phyloP scores from a whole-genome alignment of 345 rosid genomes.

The Mangifera indica region DNA sequence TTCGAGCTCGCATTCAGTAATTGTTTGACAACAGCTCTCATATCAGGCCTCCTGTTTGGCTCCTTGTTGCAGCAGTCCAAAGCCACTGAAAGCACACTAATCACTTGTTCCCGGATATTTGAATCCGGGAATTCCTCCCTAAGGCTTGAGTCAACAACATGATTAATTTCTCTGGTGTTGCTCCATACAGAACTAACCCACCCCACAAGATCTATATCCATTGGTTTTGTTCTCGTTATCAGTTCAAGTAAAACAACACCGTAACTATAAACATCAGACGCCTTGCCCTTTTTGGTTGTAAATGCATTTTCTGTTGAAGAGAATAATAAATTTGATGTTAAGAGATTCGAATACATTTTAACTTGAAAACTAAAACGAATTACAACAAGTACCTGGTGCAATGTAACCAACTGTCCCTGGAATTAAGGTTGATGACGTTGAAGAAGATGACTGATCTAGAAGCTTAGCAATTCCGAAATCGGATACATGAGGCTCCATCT shows the following conservation, averaged over 20 bases:
- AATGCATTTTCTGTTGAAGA: constrained; percentile 59
- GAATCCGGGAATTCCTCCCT: constrained; percentile 50
- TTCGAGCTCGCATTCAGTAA: constrained; percentile 26
- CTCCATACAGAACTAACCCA: constrained; percentile 53
- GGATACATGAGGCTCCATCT: constrained; percentile 76
- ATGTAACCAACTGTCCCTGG: constrained; percentile 77
- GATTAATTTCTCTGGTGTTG: constrained; percentile 30
- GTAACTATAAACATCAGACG: constrained; percentile 65
- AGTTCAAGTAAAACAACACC: constrained; percentile 76
- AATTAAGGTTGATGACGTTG: constrained; percentile 38
- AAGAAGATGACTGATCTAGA: constrained; percentile 48
- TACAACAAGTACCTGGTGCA: constrained; percentile 61
- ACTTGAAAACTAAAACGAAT: background rate
- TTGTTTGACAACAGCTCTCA: constrained; percentile 67
- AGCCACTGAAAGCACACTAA: constrained; percentile 45
- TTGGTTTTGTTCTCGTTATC: constrained; percentile 48
- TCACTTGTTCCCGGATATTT: constrained; percentile 49
- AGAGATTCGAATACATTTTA: background rate
- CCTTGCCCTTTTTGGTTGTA: constrained; percentile 46
- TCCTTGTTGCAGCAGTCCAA: constrained; percentile 60
- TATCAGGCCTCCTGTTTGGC: constrained; percentile 57
- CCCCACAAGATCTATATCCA: constrained; percentile 50
- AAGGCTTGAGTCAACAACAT: constrained; percentile 45
- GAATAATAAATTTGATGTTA: background rate
- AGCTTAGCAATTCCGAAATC: constrained; percentile 83